Percentiles rank a stretch among this genome's conserved stretches.
Evolutionary conservation across 192 early-diverging fungal genomes (phyloP).

Genomic region (Umbelopsis isabellina): DNA sequence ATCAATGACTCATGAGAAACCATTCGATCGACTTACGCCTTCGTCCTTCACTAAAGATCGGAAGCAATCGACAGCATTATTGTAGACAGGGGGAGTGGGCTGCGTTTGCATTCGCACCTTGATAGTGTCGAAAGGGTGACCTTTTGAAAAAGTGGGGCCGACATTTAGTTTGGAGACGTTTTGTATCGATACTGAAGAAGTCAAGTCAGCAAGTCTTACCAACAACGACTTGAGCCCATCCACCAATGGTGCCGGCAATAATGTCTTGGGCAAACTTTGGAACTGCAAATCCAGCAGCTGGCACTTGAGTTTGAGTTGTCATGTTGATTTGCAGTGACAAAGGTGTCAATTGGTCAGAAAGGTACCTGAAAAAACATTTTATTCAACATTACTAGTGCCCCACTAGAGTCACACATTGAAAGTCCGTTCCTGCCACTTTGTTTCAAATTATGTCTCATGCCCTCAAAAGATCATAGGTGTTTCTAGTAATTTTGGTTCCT

Average conservation of each 20-base stretch:
- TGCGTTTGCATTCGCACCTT: conserved; percentile 75
- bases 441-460: too few species aligned
- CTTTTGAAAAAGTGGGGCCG: conserved; percentile 23
- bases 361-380: conserved; percentile 2
- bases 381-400: background rate
- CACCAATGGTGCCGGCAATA: conserved; percentile 66
- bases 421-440: too few species aligned
- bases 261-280: conserved; percentile 57
- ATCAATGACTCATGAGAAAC: background rate
- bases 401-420: too few species aligned
- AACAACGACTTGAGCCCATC: conserved; percentile 72
- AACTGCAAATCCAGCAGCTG: conserved; percentile 24
- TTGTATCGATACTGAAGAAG: background rate
- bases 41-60: conserved; percentile 54
- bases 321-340: background rate
- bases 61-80: conserved; percentile 62
- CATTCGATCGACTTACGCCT: conserved; percentile 48
- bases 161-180: background rate
- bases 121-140: conserved; percentile 70
- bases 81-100: conserved; percentile 58
- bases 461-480: too few species aligned
- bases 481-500: too few species aligned
- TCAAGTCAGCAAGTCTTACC: conserved; percentile 35
- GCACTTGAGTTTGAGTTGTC: conserved; percentile 9
- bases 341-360: background rate